Conservation (phyloP, 1,139 yeast genomes). For the Suhomyces yuchorum region DNA sequence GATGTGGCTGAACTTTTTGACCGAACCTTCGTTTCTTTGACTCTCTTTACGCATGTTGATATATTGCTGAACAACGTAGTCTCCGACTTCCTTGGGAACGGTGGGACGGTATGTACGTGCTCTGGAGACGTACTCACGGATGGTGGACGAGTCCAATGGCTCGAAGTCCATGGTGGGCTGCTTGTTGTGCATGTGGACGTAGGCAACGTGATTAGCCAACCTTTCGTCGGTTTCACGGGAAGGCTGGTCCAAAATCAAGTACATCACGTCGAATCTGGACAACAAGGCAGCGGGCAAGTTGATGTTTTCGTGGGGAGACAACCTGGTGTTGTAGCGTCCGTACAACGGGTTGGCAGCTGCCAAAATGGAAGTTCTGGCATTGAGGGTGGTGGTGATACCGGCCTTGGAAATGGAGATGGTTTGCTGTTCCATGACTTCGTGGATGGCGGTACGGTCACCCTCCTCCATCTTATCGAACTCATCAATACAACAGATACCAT, state of each 20-base stretch:
- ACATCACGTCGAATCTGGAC: constrained; percentile 92
- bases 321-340: constrained; percentile 88
- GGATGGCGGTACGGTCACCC: constrained; percentile 94
- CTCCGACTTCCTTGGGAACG: constrained; percentile 85
- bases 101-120: constrained; percentile 88
- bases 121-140: constrained; percentile 84
- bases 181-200: constrained; percentile 88
- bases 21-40: constrained; percentile 74
- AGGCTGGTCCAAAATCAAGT: constrained; percentile 84
- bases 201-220: constrained; percentile 91
- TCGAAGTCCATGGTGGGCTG: constrained; percentile 79
- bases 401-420: constrained; percentile 97
- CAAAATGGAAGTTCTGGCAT: constrained; percentile 91
- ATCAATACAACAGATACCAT: constrained; percentile 98
- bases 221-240: constrained; percentile 77
- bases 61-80: constrained; percentile 83
- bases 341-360: constrained; percentile 98
- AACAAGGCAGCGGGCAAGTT: constrained; percentile 95
- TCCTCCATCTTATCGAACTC: constrained; percentile 99
- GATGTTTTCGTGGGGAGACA: constrained; percentile 93
- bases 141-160: constrained; percentile 76
- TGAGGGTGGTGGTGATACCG: constrained; percentile 93
- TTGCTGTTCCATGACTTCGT: constrained; percentile 99
- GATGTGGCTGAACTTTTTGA: constrained; percentile 81
- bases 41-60: constrained; percentile 92